Evolutionary conservation across 495 filamentous ascomycete genomes (phyloP).

Genomic region (Neurospora sp.): DNA sequence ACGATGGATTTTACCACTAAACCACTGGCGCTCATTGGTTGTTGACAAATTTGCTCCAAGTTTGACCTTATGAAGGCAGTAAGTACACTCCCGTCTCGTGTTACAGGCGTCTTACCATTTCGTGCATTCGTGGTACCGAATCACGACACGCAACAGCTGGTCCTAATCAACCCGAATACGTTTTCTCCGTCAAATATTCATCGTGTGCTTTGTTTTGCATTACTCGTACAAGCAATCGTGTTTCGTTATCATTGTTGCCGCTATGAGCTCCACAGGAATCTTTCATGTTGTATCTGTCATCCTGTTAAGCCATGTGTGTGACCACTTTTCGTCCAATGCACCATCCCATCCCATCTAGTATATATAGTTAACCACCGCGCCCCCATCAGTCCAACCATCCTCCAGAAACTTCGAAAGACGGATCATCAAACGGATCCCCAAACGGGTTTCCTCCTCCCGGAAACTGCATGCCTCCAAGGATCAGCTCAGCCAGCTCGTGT

Average conservation of each 20-base stretch:
- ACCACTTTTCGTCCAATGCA: not conserved
- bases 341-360: not conserved
- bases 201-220: too few species aligned
- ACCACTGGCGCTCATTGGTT: conserved; percentile 22
- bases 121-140: too few species aligned
- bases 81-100: not conserved
- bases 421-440: not conserved
- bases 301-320: not conserved
- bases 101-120: not conserved
- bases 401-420: not conserved
- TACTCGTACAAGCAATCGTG: too few species aligned
- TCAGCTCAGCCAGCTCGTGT: not conserved
- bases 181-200: too few species aligned
- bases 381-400: not conserved
- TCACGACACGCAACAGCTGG: too few species aligned
- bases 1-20: conserved; percentile 47
- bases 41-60: fast-evolving
- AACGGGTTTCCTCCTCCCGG: not conserved
- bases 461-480: not conserved
- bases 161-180: too few species aligned
- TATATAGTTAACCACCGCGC: not conserved
- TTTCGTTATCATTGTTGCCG: too few species aligned
- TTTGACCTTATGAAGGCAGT: not conserved
- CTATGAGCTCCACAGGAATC: too few species aligned
- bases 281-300: too few species aligned